phyloP scores from a whole-genome alignment of 345 rosid species.

The Populus simonii region DNA sequence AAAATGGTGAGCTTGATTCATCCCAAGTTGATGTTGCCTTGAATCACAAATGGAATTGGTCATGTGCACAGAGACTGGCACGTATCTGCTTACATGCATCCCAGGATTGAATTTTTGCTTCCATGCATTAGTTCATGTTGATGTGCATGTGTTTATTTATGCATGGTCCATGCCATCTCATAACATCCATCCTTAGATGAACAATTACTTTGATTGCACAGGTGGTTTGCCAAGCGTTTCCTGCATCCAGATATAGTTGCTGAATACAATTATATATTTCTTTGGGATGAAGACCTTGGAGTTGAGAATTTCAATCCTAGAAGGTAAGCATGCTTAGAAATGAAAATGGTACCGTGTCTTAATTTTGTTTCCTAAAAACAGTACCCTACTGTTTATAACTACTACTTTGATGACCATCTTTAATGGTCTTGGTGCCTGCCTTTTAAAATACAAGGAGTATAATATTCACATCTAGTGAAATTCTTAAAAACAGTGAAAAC shows the following conservation, averaged over 20 bases:
- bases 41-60: neutral
- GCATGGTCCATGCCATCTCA: neutral
- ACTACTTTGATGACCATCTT: neutral
- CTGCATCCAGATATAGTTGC: constrained; percentile 84
- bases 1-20: constrained; percentile 41
- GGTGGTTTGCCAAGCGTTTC: constrained; percentile 99
- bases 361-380: neutral
- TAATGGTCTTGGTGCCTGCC: neutral
- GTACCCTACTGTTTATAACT: neutral
- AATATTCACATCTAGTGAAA: neutral
- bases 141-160: neutral
- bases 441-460: neutral
- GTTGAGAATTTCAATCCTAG: constrained; percentile 70
- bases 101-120: no score
- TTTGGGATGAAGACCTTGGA: constrained; percentile 97
- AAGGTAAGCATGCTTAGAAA: constrained; percentile 34
- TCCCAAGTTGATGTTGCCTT: neutral
- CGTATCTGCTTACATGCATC: neutral
- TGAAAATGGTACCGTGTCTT: neutral
- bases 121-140: neutral
- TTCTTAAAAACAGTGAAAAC: neutral
- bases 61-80: neutral
- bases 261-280: constrained; percentile 74
- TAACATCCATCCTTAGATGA: neutral
- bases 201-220: constrained; percentile 21